Percentiles rank a stretch among this genome's conserved stretches.
Evolutionary conservation across 1,139 yeast genomes (phyloP).

Genomic region (Nakaseomyces kungkrabaensis): DNA sequence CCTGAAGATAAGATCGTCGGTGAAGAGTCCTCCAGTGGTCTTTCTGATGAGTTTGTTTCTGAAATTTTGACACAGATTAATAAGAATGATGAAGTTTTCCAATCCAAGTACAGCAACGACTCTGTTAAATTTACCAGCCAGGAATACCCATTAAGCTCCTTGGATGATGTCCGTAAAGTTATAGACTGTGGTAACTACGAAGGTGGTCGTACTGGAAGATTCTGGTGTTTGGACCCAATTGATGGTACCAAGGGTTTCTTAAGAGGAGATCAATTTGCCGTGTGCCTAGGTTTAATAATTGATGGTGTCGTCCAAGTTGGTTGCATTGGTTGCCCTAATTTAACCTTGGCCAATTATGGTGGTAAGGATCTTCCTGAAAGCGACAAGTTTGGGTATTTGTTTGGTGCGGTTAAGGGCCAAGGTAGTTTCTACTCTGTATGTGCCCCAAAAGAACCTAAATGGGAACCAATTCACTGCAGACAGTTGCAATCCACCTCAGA

Average conservation of each 20-base stretch:
- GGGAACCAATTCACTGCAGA: constrained; percentile 28
- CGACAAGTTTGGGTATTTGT: constrained; percentile 31
- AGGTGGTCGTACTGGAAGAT: constrained; percentile 72
- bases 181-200: constrained; percentile 71
- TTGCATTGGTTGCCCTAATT: constrained; percentile 92
- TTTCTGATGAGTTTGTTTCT: constrained; percentile 41
- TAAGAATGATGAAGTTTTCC: constrained; percentile 31
- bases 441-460: constrained; percentile 31
- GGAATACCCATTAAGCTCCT: constrained; percentile 26
- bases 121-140: constrained; percentile 34
- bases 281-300: constrained; percentile 80
- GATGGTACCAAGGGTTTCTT: constrained; percentile 97
- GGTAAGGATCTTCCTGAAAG: constrained; percentile 24
- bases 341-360: constrained; percentile 29
- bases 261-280: constrained; percentile 94
- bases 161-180: constrained; percentile 46
- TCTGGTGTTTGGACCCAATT: constrained; percentile 97
- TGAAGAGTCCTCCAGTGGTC: constrained; percentile 74
- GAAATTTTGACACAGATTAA: constrained; percentile 43
- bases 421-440: constrained; percentile 60
- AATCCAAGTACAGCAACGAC: constrained; percentile 11
- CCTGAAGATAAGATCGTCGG: constrained; percentile 86
- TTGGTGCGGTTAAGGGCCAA: constrained; percentile 61
- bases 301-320: constrained; percentile 82
- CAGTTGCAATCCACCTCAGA: constrained; percentile 29